These are phyloP conservation scores for Trichophyton rubrum DNA, from an alignment of 2,329 filamentous ascomycete genomes.

Conservation along the genomic window DNA sequence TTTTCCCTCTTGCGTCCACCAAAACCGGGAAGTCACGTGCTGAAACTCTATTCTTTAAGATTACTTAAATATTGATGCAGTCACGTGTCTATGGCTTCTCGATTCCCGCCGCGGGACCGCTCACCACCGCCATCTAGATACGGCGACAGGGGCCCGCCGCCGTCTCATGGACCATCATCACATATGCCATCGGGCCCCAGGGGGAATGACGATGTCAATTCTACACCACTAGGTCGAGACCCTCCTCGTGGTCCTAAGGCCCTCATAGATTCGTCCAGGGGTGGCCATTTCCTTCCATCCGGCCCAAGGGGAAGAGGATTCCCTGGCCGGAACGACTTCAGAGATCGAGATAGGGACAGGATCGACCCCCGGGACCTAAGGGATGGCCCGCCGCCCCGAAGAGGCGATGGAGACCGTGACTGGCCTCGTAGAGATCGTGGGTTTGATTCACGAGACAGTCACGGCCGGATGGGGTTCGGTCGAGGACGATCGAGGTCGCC, in stretches of 20 bases:
- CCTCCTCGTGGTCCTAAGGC: conserved; percentile 74
- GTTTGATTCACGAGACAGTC: conserved; percentile 32
- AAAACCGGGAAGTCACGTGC: not conserved
- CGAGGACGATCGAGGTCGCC: conserved; percentile 36
- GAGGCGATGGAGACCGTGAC: conserved; percentile 28
- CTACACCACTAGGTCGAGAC: conserved; percentile 50
- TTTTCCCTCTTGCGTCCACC: not conserved
- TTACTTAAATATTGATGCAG: conserved; percentile 12
- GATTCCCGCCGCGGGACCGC: conserved; percentile 54
- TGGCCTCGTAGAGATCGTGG: conserved; percentile 37
- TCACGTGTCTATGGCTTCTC: conserved; percentile 39
- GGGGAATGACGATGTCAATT: conserved; percentile 46
- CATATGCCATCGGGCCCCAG: conserved; percentile 40
- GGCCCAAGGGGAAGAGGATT: conserved; percentile 52
- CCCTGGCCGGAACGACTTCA: conserved; percentile 43
- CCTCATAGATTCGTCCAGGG: conserved; percentile 55
- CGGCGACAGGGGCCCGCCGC: conserved; percentile 51
- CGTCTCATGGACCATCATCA: conserved; percentile 35
- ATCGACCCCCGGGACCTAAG: conserved; percentile 18
- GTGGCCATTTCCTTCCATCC: conserved; percentile 29
- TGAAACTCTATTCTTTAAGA: not conserved
- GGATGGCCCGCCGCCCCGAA: conserved; percentile 27
- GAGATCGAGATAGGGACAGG: conserved; percentile 35
- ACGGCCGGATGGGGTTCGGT: conserved; percentile 29
- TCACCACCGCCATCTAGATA: conserved; percentile 52